Conservation (phyloP, 2,329 filamentous ascomycete species). For the Pseudogymnoascus sp. region DNA sequence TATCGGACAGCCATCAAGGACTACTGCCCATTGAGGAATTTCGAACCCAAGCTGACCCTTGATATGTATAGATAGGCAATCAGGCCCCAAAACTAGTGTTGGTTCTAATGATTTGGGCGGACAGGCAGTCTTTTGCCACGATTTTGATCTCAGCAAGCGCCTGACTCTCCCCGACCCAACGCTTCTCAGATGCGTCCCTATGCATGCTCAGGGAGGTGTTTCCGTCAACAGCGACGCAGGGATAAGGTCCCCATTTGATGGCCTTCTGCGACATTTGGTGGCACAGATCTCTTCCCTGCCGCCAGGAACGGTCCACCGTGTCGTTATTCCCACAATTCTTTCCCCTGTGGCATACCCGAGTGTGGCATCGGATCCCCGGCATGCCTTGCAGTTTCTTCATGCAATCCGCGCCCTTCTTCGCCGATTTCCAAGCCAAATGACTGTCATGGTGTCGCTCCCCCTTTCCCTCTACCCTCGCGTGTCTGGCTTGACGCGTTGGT, state of each 20-base stretch:
- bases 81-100: slow-evolving; percentile 14
- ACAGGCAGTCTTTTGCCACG: slow-evolving; percentile 53
- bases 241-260: slow-evolving; percentile 48
- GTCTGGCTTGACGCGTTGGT: slow-evolving; percentile 72
- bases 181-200: slow-evolving; percentile 43
- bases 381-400: slow-evolving; percentile 75
- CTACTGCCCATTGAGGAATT: slow-evolving; percentile 15
- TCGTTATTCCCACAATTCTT: slow-evolving; percentile 77
- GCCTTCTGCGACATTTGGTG: slow-evolving; percentile 53
- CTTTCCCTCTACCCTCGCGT: slow-evolving; percentile 69
- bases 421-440: slow-evolving; percentile 54
- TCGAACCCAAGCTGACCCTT: slow-evolving; percentile 14
- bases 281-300: slow-evolving; percentile 48
- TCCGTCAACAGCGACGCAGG: slow-evolving; percentile 24
- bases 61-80: slow-evolving; percentile 19
- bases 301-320: slow-evolving; percentile 60
- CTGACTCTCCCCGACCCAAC: slow-evolving; percentile 47
- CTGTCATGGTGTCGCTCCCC: slow-evolving; percentile 68
- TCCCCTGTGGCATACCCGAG: slow-evolving; percentile 78
- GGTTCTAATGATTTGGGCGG: slow-evolving; percentile 3
- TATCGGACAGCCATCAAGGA: background rate
- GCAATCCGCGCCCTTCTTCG: slow-evolving; percentile 67
- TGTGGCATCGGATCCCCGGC: slow-evolving; percentile 57
- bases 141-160: slow-evolving; percentile 62
- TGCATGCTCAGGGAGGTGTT: slow-evolving; percentile 23